Evolutionary conservation across 495 filamentous ascomycete genomes (phyloP).

Genomic region (Neurospora intermedia): DNA sequence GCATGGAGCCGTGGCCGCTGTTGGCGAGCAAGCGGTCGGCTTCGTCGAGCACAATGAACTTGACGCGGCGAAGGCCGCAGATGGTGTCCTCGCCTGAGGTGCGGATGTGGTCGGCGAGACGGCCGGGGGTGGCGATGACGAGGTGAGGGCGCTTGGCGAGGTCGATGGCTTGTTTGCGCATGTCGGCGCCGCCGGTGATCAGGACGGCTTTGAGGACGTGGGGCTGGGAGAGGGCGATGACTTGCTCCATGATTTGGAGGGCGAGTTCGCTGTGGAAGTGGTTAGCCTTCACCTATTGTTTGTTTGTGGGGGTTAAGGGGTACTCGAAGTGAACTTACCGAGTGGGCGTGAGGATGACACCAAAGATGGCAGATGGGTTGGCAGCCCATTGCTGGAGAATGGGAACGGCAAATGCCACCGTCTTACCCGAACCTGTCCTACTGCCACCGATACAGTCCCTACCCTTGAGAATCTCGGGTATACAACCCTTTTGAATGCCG

Average conservation of each 20-base stretch:
- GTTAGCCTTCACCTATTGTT: background rate
- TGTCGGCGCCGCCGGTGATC: slow-evolving; percentile 84
- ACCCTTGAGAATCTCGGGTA: slow-evolving; percentile 81
- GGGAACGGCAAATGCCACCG: slow-evolving; percentile 89
- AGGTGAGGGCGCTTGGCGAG: slow-evolving; percentile 76
- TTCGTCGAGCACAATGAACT: slow-evolving; percentile 90
- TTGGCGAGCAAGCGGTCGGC: slow-evolving; percentile 79
- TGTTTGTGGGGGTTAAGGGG: background rate
- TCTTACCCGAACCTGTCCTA: slow-evolving; percentile 95
- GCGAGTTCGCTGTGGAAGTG: slow-evolving; percentile 60
- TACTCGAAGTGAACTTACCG: slow-evolving; percentile 34
- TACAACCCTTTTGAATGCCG: slow-evolving; percentile 83
- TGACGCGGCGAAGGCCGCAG: slow-evolving; percentile 61
- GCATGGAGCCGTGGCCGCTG: slow-evolving; percentile 60
- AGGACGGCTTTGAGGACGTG: slow-evolving; percentile 77
- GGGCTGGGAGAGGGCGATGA: slow-evolving; percentile 79
- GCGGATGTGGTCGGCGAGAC: slow-evolving; percentile 86
- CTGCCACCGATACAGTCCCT: slow-evolving; percentile 91
- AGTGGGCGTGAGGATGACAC: slow-evolving; percentile 80
- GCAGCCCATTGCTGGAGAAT: slow-evolving; percentile 88
- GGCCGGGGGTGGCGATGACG: slow-evolving; percentile 88
- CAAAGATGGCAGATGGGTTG: slow-evolving; percentile 87
- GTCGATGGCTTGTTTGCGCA: slow-evolving; percentile 78
- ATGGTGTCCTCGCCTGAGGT: slow-evolving; percentile 86
- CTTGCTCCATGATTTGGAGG: slow-evolving; percentile 90